Percentiles rank a stretch among this genome's conserved stretches.
Evolutionary conservation across 257 asterid genomes (phyloP).

Genomic region (Thymus quinquecostatus): DNA sequence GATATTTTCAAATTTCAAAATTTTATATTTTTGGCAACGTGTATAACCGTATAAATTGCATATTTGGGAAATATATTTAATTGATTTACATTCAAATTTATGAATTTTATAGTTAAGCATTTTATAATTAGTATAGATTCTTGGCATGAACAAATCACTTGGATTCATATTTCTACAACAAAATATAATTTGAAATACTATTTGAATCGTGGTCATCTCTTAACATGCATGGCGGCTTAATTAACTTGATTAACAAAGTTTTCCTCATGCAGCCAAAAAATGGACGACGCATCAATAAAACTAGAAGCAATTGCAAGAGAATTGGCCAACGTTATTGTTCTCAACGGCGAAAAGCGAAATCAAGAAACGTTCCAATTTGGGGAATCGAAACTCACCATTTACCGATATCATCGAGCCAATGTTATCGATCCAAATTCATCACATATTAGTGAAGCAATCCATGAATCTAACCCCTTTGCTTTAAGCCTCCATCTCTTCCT

Average conservation of each 20-base stretch:
- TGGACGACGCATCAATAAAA: conserved; percentile 38
- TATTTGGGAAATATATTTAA: background rate
- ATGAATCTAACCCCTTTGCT: conserved; percentile 45
- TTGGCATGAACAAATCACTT: too few relatives aligned
- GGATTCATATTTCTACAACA: too few relatives aligned
- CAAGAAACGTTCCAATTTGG: conserved; percentile 28
- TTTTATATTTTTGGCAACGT: background rate
- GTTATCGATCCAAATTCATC: conserved; percentile 37
- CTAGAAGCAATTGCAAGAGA: conserved; percentile 48
- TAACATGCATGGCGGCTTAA: too few relatives aligned
- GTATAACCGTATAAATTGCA: background rate
- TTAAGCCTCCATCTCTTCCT: conserved; percentile 54
- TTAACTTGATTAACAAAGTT: too few relatives aligned
- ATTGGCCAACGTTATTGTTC: conserved; percentile 37
- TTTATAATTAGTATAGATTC: too few relatives aligned
- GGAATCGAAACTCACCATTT: conserved; percentile 42
- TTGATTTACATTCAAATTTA: too few relatives aligned
- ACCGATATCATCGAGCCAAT: conserved; percentile 49
- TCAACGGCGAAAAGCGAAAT: conserved; percentile 20
- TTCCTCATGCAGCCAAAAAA: conserved; percentile 42
- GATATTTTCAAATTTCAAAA: background rate
- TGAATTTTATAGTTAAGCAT: too few relatives aligned
- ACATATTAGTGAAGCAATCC: conserved; percentile 8
- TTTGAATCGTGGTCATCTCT: too few relatives aligned
- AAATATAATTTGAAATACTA: too few relatives aligned